Base-by-base conservation (phyloP, 2,329 filamentous ascomycete genomes). In the Cytospora piceae region DNA sequence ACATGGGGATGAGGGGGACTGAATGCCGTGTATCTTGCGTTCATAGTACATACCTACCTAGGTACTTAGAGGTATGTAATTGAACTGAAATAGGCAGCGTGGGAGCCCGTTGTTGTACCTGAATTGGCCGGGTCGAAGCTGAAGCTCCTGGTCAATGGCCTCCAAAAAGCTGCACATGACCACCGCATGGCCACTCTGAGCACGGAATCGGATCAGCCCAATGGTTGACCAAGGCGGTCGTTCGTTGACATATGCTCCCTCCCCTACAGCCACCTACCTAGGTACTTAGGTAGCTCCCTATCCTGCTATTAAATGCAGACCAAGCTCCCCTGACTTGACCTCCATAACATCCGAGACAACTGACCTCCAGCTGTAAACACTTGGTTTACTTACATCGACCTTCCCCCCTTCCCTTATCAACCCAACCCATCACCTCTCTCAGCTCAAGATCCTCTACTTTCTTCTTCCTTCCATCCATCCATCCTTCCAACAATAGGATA, bases 141-240 rank as follows among this genome's bases (percentile, higher is more conserved):
- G n/a, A 8, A 34, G 57, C n/a, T 20, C 39, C 11, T 27, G 24
- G 15, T 34, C 20, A 24, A 22, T 6, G 37, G 37, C 20, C 57
- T 34, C 37, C 60, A 37, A 32, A 54, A 51, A 51, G 14, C 20
- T 52, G 31, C 53, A 57, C 53, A 57, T 57, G 53, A 57, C 55
- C 52, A 57, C 55, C 52, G 55, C 52, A 37, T 37, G 34, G 12
- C 34, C 34, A 37, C 32, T 55, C n/a, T 7, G 42, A 62, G 51
- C 42, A 62, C 20, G 42, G 42, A 22, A 52, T 63, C 39, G 52
- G 55, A 57, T 57, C 61, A 57, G 42, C 53, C 61, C 53, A 63
- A 57, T 58, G 61, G 61, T 24, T 11, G 22, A n/a, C 46, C n/a
- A 5, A 8, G 11, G 46, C 17, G 46, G 46, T 49, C 46, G 20